Conservation (phyloP, 495 filamentous ascomycete species). For the Extremus antarcticus region DNA sequence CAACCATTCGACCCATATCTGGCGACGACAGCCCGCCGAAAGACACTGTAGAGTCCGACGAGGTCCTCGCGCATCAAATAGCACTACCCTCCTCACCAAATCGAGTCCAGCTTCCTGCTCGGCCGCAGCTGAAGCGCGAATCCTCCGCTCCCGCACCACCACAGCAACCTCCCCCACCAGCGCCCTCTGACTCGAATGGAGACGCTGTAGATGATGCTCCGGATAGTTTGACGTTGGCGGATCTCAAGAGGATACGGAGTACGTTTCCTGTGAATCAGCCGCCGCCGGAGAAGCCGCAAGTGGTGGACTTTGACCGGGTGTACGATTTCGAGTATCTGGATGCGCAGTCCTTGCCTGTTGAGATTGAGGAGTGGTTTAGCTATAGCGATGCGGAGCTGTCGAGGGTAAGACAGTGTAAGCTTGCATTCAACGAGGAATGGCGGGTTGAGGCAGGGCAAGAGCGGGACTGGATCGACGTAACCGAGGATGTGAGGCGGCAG, state of each 20-base stretch:
- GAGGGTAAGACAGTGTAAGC: slow-evolving; percentile 57
- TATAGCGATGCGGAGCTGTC: slow-evolving; percentile 68
- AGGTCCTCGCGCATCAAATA: neutral
- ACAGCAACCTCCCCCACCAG: slow-evolving; percentile 49
- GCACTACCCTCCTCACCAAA: neutral
- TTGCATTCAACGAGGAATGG: slow-evolving; percentile 30
- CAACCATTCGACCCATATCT: slow-evolving; percentile 7
- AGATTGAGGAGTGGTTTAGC: slow-evolving; percentile 93
- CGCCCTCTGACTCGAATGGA: slow-evolving; percentile 35
- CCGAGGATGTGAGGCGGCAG: slow-evolving; percentile 22
- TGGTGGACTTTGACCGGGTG: slow-evolving; percentile 1
- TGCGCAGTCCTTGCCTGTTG: slow-evolving; percentile 65
- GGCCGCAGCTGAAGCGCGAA: slow-evolving; percentile 36
- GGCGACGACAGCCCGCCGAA: neutral
- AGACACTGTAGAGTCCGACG: slow-evolving; percentile 5
- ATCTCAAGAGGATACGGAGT: slow-evolving; percentile 68
- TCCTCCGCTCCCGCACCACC: slow-evolving; percentile 44
- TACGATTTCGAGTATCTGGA: slow-evolving; percentile 93
- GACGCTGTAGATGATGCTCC: slow-evolving; percentile 29
- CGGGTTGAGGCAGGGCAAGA: too few relatives aligned
- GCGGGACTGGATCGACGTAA: slow-evolving; percentile 42
- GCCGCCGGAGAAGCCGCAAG: slow-evolving; percentile 32
- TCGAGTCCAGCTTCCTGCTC: neutral
- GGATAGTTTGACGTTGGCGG: slow-evolving; percentile 69
- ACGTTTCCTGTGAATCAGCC: slow-evolving; percentile 69